A percentile compares a stretch with the other conserved stretches of the same genome.
Evolutionary conservation across 2,329 filamentous ascomycete species (phyloP).

Genomic region (Xylaria sp.): DNA sequence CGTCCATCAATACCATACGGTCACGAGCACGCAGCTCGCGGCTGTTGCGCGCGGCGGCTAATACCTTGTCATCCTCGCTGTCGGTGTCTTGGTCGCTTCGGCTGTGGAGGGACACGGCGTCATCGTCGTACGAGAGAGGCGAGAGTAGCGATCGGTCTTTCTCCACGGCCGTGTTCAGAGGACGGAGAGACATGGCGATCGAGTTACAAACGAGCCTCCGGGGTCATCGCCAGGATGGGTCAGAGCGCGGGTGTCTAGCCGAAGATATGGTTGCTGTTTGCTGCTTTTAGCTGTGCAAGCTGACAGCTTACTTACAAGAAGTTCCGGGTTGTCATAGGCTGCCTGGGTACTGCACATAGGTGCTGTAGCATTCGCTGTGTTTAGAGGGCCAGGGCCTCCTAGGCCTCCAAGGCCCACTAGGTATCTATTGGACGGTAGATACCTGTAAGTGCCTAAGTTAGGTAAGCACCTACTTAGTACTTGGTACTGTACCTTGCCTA

Average conservation of each 20-base stretch:
- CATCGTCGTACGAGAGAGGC: constrained; percentile 69
- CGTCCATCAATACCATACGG: constrained; percentile 72
- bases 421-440: no score
- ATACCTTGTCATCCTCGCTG: constrained; percentile 74
- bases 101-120: constrained; percentile 69
- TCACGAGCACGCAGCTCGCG: constrained; percentile 73
- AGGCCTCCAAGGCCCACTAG: no score
- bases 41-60: constrained; percentile 69
- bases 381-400: no score
- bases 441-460: no score
- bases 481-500: no score
- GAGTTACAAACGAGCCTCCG: not conserved
- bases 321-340: no score
- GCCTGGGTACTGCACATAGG: no score
- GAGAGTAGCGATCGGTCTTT: constrained; percentile 60
- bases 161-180: constrained; percentile 39
- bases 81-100: constrained; percentile 76
- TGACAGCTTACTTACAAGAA: not conserved
- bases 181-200: constrained; percentile 38
- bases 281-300: not conserved
- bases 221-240: constrained; percentile 2
- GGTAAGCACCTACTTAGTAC: no score
- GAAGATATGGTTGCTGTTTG: not conserved
- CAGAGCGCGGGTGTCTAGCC: not conserved
- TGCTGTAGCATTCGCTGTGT: no score